Evolutionary conservation across 2,329 filamentous ascomycete species (phyloP).

Genomic region (Aulographum hederae): DNA sequence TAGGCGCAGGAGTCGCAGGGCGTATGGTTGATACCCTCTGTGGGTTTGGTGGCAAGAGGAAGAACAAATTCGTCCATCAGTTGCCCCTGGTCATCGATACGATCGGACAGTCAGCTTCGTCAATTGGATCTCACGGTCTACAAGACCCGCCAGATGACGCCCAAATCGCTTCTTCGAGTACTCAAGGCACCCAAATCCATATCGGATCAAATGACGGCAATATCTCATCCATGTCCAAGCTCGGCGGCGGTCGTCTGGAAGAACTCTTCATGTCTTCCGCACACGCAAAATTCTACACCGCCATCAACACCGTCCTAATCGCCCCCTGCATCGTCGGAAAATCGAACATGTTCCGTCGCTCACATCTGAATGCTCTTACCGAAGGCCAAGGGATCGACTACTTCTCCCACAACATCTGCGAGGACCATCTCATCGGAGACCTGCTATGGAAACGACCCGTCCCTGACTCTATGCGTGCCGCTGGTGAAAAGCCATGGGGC

Average conservation of each 20-base stretch:
- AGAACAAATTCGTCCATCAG: slow-evolving; percentile 84
- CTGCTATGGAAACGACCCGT: slow-evolving; percentile 60
- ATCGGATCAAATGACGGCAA: too few species aligned
- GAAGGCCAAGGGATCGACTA: slow-evolving; percentile 58
- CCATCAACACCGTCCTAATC: slow-evolving; percentile 82
- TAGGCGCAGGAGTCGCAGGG: slow-evolving; percentile 57
- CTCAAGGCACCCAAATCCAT: slow-evolving; percentile 5
- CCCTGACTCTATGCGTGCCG: slow-evolving; percentile 1
- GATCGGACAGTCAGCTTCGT: not conserved
- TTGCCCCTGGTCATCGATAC: slow-evolving; percentile 75
- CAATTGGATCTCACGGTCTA: not conserved
- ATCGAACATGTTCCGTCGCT: slow-evolving; percentile 94
- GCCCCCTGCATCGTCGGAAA: slow-evolving; percentile 93
- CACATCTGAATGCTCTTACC: slow-evolving; percentile 65
- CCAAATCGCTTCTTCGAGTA: not conserved
- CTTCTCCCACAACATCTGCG: slow-evolving; percentile 93
- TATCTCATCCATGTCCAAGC: slow-evolving; percentile 11
- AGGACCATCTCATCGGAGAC: slow-evolving; percentile 91
- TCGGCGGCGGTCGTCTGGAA: slow-evolving; percentile 66
- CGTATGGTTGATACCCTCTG: slow-evolving; percentile 79
- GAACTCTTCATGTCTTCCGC: slow-evolving; percentile 88
- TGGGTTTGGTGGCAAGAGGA: slow-evolving; percentile 38
- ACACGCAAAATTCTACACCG: slow-evolving; percentile 93
- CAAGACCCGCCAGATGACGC: slow-evolving; percentile 3
- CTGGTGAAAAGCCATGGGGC: slow-evolving; percentile 28